Evolutionary conservation across 2,329 filamentous ascomycete species (phyloP).

Genomic region (Apiospora marii): DNA sequence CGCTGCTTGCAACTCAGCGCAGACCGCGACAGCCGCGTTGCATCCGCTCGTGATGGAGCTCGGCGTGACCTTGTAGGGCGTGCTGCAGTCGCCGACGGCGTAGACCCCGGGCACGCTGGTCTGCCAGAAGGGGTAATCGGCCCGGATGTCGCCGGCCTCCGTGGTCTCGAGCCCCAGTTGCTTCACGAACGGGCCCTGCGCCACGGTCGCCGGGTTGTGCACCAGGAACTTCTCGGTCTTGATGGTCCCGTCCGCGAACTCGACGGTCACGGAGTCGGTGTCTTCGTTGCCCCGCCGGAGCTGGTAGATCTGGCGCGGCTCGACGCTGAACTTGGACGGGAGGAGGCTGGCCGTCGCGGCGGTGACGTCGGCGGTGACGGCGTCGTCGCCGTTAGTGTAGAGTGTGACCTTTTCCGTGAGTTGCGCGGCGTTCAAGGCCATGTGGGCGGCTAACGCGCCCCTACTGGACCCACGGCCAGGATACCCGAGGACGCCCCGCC

Average conservation of each 20-base stretch:
- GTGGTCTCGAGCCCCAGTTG: slow-evolving; percentile 41
- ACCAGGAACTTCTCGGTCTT: neutral
- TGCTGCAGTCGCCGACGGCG: slow-evolving; percentile 36
- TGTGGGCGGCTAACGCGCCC: slow-evolving; percentile 33
- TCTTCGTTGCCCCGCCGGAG: neutral
- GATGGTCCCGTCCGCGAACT: slow-evolving; percentile 31
- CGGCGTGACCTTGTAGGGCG: slow-evolving; percentile 33
- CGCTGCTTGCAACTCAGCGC: slow-evolving; percentile 33
- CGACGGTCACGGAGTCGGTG: neutral
- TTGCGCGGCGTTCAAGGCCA: slow-evolving; percentile 39
- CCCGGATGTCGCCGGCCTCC: slow-evolving; percentile 30
- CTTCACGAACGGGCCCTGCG: slow-evolving; percentile 37
- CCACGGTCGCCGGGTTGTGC: slow-evolving; percentile 37
- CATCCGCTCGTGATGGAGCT: slow-evolving; percentile 33
- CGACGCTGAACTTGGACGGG: neutral
- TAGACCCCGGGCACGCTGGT: slow-evolving; percentile 35
- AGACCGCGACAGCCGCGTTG: slow-evolving; percentile 33
- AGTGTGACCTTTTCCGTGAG: slow-evolving; percentile 42
- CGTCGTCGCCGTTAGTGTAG: slow-evolving; percentile 46
- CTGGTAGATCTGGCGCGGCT: neutral
- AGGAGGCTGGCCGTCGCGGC: neutral
- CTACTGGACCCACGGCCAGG: slow-evolving; percentile 37
- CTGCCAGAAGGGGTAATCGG: slow-evolving; percentile 30
- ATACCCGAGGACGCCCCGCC: slow-evolving; percentile 41
- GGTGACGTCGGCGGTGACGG: slow-evolving; percentile 32